A percentile compares a stretch with the other conserved stretches of the same genome.
These are phyloP conservation scores for Thymus mandschuricus DNA, from an alignment of 257 asterid species.

Conservation along the genomic window DNA sequence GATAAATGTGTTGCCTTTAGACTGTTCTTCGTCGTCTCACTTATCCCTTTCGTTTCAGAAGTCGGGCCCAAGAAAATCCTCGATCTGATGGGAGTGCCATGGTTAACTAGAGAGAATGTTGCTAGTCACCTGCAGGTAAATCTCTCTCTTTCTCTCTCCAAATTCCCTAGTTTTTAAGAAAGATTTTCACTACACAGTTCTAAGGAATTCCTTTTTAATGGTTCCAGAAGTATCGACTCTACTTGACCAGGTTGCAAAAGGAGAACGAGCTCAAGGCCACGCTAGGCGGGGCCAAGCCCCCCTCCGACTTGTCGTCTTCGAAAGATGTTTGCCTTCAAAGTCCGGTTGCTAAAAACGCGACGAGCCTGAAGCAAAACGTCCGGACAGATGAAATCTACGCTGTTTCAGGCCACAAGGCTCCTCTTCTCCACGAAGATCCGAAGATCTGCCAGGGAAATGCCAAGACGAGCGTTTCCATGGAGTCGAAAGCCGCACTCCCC, in stretches of 20 bases:
- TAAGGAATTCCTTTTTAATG: conserved; percentile 29
- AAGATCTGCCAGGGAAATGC: conserved; percentile 37
- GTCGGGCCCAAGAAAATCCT: conserved; percentile 94
- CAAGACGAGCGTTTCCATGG: conserved; percentile 31
- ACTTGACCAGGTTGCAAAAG: conserved; percentile 76
- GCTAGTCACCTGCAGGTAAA: conserved; percentile 95
- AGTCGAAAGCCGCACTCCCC: conserved; percentile 31
- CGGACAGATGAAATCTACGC: conserved; percentile 35
- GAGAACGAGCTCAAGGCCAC: conserved; percentile 59
- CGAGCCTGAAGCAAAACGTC: conserved; percentile 32
- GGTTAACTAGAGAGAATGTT: conserved; percentile 90
- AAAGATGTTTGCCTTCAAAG: conserved; percentile 46
- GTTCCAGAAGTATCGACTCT: conserved; percentile 86
- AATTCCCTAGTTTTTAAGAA: no score
- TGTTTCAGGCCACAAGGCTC: conserved; percentile 37
- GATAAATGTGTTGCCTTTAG: conserved; percentile 2
- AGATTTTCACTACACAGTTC: neutral
- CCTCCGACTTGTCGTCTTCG: conserved; percentile 38
- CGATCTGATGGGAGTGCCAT: conserved; percentile 83
- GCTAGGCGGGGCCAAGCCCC: conserved; percentile 44
- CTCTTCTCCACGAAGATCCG: conserved; percentile 43
- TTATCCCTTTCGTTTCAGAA: conserved; percentile 45
- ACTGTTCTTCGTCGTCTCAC: neutral
- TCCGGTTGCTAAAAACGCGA: conserved; percentile 19
- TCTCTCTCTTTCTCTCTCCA: neutral